Conservation (phyloP, 257 asterid genomes). For the Galeopsis tetrahit region DNA sequence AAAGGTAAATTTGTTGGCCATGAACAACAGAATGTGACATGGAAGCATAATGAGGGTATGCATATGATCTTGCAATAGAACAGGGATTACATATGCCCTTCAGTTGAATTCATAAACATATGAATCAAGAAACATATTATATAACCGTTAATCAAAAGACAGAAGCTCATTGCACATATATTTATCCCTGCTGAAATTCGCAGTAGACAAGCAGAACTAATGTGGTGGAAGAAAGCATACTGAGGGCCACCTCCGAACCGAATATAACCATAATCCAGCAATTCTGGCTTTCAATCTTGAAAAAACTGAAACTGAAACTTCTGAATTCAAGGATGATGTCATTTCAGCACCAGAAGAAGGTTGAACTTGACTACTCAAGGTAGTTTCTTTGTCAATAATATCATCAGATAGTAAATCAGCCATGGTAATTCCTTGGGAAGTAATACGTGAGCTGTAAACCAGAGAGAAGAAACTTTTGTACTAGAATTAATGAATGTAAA, state of each 20-base stretch:
- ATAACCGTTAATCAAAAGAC: conserved; percentile 4
- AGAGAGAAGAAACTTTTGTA: conserved; percentile 25
- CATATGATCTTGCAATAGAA: background rate
- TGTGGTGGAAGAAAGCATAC: conserved; percentile 46
- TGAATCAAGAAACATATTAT: conserved; percentile 25
- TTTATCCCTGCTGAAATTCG: conserved; percentile 1
- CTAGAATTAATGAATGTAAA: background rate
- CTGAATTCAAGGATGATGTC: conserved; percentile 45
- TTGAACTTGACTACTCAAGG: conserved; percentile 46
- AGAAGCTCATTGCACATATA: conserved; percentile 27
- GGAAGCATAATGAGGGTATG: conserved; percentile 2
- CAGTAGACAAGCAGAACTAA: background rate
- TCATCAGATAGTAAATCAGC: conserved; percentile 66
- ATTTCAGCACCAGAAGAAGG: conserved; percentile 46
- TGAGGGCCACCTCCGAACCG: conserved; percentile 92
- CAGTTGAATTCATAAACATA: conserved; percentile 11
- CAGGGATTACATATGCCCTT: background rate
- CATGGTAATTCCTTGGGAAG: conserved; percentile 77
- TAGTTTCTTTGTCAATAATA: conserved; percentile 37
- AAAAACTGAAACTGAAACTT: conserved; percentile 49
- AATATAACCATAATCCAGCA: conserved; percentile 56
- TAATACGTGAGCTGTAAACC: conserved; percentile 80
- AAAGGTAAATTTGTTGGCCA: background rate
- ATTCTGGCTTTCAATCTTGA: conserved; percentile 74
- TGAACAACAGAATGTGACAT: background rate